Evolutionary conservation across 1,284 basidiomycete genomes (phyloP), one percentile per base, ranked within the genome.

Genomic region (Sporisorium scitamineum): DNA sequence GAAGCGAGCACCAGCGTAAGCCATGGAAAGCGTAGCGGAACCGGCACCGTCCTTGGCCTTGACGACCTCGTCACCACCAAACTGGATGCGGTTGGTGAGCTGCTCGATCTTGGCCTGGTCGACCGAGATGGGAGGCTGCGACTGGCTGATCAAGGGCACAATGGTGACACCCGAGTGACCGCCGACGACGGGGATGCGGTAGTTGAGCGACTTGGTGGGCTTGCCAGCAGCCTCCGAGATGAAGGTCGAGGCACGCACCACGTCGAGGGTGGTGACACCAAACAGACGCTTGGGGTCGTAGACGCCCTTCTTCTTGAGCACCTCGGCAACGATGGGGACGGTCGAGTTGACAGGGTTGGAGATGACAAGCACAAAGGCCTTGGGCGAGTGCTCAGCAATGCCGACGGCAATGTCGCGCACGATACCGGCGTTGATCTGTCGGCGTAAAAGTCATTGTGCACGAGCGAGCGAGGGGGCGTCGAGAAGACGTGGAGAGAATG

Each of bases 161-260:
- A 99, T 99, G 70, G 96, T 99, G 52, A 92, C 89, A 80, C 97
- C 96, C 50, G 93, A 94, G 91, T 99, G 96, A 51, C 97, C 96
- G 84, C 97, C 96, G 66, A 98, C 88, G 78, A 98, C 95, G 69
- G 95, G 92, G 74, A 98, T 90, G 54, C 89, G 87, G 78, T 73
- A 84, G 66, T 76, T 76, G 62, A 71, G 74, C 41, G 88, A 90
- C 37, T 89, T 87, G 67, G 91, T 90, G 60, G 90, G 87, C 78
- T 90, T 89, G 77, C 91, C 90, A 62, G 91, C 87, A 76, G 92
- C 89, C 86, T 95, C 93, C 31, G 94, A 89, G 57, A 97, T 91
- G 87, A 99, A 99, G 62, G 94, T 95, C 18, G 94, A 95, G 31
- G 97, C 91, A 83, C 97, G 95, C 81, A 98, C 94, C 74, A 98